Evolutionary conservation across 2,329 filamentous ascomycete species (phyloP), one percentile per base, ranked within the genome.

Genomic region (Aspergillus floridensis): DNA sequence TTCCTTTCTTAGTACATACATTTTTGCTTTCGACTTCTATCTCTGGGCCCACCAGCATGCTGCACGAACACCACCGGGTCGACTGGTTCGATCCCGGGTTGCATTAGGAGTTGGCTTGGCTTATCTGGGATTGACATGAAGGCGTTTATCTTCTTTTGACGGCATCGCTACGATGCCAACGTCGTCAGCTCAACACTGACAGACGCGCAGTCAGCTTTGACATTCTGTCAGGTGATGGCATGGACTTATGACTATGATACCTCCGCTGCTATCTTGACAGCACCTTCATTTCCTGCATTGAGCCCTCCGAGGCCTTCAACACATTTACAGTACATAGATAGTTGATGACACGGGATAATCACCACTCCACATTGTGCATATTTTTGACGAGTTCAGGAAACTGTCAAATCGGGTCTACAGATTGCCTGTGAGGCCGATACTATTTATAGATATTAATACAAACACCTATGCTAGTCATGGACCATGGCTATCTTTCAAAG

Each of bases 81-180:
- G 65, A 62, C 64, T 58, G 65, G 65, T 53, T 64, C 64, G 64
- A 68, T 48, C 56, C 53, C 53, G 58, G 61, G 55, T 63, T 61
- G 66, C 65, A 68, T 67, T 65, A 44, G 61, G 55, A 47, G 59
- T 52, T 51, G 49, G 57, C 53, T 56, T 59, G 52, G 59, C 44
- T 54, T 59, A 62, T 52, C 56, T 59, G 54, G 59, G 44, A 57
- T 63, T 59, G 38, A 57, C 21, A 58, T 54, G 51, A 56, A 47
- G 59, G 63, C 63, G 54, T 61, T 63, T 38, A 41, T n/a, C 46
- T 54, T 49, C 11, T 53, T 29, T 52, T 44, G 16, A 19, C 38
- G 16, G 32, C 32, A 44, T 44, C 16, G 14, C 38, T 44, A 44
- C 38, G 16, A n/a, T 19, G 38, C 1, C 16, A 19, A n/a, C n/a